Base-by-base conservation (phyloP, 2,329 filamentous ascomycete species). In the Talaromyces sp. region DNA sequence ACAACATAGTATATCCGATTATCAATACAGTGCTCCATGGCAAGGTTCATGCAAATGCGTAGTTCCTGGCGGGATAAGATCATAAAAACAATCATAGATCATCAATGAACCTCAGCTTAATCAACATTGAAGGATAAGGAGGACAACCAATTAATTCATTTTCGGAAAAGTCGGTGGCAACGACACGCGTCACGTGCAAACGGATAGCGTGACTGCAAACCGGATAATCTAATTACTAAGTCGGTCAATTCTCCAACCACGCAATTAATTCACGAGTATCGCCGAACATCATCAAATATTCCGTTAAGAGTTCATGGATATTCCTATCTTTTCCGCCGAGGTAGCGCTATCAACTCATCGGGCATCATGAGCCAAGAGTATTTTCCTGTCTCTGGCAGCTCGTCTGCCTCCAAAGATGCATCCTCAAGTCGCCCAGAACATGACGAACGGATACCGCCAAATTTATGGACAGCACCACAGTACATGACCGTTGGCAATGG, bases 401-500 rank as follows among this genome's bases (percentile, higher is more conserved):
- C 66, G 53, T 74, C 72, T 33, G 68, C 69, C 53, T 37, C 66
- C 67, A 58, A 66, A 51, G 70, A 74, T 60, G 68, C 68, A 43
- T 73, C 75, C 41, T 74, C 74, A 22, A 69, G 65, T 22, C 65
- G 66, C 48, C 39, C 62, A 25, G 66, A 65, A 36, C 63, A 69
- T 36, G 65, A 72, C 46, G 63, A 67, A 57, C 17, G n/a, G 8
- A 21, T 50, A 53, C 43, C 59, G 62, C 67, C 67, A 54, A 60
- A 60, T 48, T 63, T 68, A 55, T 66, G 63, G 63, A 64, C 67
- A 63, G 67, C 71, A 61, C 88, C 88, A 53, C 81, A 85, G 60
- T 97, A 92, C 75, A 89, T 96, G 87, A 95, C 90, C 5, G 89
- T 97, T 53, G 93, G 93, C 59, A 85, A 81, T 64, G 92, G 92